phyloP scores from a whole-genome alignment of 345 rosid species.

The Camelina neglecta region DNA sequence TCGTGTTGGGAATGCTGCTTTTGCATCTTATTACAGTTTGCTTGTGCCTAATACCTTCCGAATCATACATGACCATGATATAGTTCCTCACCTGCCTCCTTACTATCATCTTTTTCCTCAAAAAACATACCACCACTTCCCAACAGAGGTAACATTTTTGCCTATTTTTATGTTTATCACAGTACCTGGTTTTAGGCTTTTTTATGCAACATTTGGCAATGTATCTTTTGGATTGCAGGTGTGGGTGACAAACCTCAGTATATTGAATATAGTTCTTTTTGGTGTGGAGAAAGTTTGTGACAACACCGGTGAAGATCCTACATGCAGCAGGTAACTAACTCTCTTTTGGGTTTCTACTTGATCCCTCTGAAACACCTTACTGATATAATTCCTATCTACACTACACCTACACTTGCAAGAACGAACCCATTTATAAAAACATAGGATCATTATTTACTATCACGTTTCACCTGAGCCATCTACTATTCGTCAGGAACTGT shows the following conservation, averaged over 20 bases:
- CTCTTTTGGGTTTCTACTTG: background rate
- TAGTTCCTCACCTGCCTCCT: constrained; percentile 96
- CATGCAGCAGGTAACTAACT: constrained; percentile 66
- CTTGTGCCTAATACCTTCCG: constrained; percentile 78
- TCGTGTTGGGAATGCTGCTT: constrained; percentile 89
- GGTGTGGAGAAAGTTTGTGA: constrained; percentile 74
- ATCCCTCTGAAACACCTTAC: background rate
- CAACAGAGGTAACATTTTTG: constrained; percentile 70
- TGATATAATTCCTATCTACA: background rate
- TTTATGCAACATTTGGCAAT: constrained; percentile 19
- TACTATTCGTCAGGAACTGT: background rate
- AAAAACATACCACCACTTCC: constrained; percentile 97
- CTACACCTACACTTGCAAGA: constrained; percentile 1
- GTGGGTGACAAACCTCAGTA: constrained; percentile 38
- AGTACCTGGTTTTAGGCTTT: background rate
- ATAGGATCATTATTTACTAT: constrained; percentile 7
- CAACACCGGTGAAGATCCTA: constrained; percentile 76
- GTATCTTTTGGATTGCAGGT: constrained; percentile 33
- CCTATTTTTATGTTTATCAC: constrained; percentile 15
- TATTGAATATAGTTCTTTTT: constrained; percentile 38
- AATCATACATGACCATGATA: constrained; percentile 78
- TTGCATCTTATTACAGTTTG: constrained; percentile 70
- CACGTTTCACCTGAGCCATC: background rate
- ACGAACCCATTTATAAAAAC: constrained; percentile 9
- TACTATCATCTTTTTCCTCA: constrained; percentile 68